A percentile compares a stretch with the other conserved stretches of the same genome.
Evolutionary conservation across 306 rosid genomes (phyloP).

Genomic region (Prunus mira): DNA sequence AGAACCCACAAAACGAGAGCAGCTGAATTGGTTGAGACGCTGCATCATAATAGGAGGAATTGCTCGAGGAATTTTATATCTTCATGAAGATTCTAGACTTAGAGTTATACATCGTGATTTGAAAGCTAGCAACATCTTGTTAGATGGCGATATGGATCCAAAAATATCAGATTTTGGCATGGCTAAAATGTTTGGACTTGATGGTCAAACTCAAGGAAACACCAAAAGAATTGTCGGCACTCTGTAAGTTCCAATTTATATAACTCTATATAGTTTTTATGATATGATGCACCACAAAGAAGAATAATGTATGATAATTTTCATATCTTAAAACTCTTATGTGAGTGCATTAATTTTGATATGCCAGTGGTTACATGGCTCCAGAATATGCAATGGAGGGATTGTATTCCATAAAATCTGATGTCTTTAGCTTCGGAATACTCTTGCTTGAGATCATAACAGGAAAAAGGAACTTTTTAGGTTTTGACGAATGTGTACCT

Average conservation of each 20-base stretch:
- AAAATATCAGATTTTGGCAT: no score
- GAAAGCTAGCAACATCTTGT: no score
- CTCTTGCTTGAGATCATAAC: conserved; percentile 36
- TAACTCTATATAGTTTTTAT: background rate
- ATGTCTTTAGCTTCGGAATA: conserved; percentile 41
- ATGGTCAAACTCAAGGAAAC: background rate
- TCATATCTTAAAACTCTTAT: background rate
- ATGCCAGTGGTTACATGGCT: conserved; percentile 42
- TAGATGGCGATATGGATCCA: no score
- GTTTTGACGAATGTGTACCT: background rate
- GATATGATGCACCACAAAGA: no score
- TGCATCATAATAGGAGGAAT: background rate
- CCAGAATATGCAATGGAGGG: conserved; percentile 36
- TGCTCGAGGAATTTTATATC: background rate
- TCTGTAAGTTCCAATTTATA: background rate
- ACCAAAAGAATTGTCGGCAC: background rate
- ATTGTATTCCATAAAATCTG: conserved; percentile 26
- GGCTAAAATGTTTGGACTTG: background rate
- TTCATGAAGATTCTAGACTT: background rate
- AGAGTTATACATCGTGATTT: no score
- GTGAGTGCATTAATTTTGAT: background rate
- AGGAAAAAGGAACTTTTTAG: conserved; percentile 7
- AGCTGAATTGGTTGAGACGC: background rate
- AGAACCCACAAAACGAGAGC: conserved; percentile 33
- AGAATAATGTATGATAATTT: no score